Evolutionary conservation across 371 early-diverging fungal genomes (phyloP).

Genomic region (Apophysomyces sp.): DNA sequence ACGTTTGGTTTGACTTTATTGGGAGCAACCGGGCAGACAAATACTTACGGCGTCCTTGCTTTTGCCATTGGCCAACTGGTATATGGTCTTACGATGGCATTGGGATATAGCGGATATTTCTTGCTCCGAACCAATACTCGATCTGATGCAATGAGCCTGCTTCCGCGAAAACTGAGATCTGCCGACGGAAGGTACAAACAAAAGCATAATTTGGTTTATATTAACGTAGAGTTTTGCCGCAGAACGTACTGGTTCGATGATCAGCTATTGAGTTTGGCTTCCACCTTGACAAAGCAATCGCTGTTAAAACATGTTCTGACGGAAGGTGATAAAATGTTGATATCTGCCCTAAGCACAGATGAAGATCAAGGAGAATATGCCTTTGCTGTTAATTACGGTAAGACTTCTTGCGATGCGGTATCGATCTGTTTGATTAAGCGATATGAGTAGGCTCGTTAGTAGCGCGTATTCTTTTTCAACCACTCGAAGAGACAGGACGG

Average conservation of each 20-base stretch:
- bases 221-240: too few relatives aligned
- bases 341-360: slow-evolving; percentile 59
- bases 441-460: slow-evolving; percentile 74
- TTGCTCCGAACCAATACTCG: slow-evolving; percentile 22
- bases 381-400: slow-evolving; percentile 85
- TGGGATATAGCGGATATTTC: slow-evolving; percentile 59
- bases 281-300: slow-evolving; percentile 83
- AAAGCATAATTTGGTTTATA: too few relatives aligned
- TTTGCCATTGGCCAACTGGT: slow-evolving; percentile 79
- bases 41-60: slow-evolving; percentile 64
- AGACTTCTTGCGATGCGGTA: background rate
- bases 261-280: slow-evolving; percentile 58
- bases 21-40: slow-evolving; percentile 32
- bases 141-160: slow-evolving; percentile 16
- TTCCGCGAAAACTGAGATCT: slow-evolving; percentile 37
- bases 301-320: slow-evolving; percentile 90
- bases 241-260: slow-evolving; percentile 62
- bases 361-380: slow-evolving; percentile 82
- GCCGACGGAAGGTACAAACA: slow-evolving; percentile 31
- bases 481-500: slow-evolving; percentile 89
- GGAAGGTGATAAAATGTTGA: slow-evolving; percentile 92
- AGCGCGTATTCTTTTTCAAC: slow-evolving; percentile 89
- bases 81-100: slow-evolving; percentile 56
- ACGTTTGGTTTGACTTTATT: slow-evolving; percentile 65
- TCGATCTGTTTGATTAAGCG: background rate